Evolutionary conservation across 805 yeast species (phyloP), one percentile per base, ranked within the genome.

Genomic region (Tetrapisispora iriomotensis): DNA sequence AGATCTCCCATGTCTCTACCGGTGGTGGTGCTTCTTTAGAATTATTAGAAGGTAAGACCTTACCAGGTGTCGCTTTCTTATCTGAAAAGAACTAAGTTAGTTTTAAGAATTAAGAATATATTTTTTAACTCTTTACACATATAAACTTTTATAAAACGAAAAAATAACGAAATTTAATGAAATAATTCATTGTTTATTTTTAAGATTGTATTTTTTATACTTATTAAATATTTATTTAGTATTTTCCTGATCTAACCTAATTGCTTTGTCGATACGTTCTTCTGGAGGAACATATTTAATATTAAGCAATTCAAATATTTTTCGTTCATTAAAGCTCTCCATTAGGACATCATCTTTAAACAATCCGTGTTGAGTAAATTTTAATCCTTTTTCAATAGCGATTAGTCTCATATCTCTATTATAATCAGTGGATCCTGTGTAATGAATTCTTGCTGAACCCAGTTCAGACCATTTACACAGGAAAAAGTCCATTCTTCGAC

Each of bases 11-110:
- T 70, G 96, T 92, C 53, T 90, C 97, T 54, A 92, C 98, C 49
- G 98, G 98, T 72, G 98, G 98, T 72, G 98, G 98, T 77, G 98
- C 98, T 54, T 90, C 97, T 48, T 78, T 92, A 65, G 98, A 92
- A 73, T 81, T 92, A 64, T 79, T 92, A 64, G 98, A 92, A 75
- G 98, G 98, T 72, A 92, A 92, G 79, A 92, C 75, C 57, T 77
- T 92, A 60, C 98, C 98, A 59, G 98, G 98, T 79, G 97, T 92
- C 56, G 79, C 74, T 61, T 94, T 88, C 70, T 79, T 88, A 58
- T 79, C 95, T 51, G 79, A 75, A 69, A 87, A 85, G 65, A 60
- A 65, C 47, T 53, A 54, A 52, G 43, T 36, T 29, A 33, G 25
- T 39, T 37, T 40, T 27, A 33, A 38, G 19, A 34, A 34, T 32